These are phyloP conservation scores for Alternaria gaisen DNA, from an alignment of 2,329 filamentous ascomycete genomes.

Conservation along the genomic window DNA sequence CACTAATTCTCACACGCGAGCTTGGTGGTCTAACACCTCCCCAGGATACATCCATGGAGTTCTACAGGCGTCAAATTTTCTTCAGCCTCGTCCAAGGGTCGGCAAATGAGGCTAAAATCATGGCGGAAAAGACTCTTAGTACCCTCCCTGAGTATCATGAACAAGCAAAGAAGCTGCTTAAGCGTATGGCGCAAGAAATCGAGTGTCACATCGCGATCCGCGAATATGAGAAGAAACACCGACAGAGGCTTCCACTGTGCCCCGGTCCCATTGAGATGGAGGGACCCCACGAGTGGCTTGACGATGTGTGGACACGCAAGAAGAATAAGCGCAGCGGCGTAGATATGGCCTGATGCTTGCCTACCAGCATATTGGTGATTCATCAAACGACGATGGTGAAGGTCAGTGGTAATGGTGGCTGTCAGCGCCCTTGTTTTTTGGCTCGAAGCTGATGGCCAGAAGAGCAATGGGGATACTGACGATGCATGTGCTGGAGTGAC, in stretches of 20 bases:
- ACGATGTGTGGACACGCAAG: slow-evolving; percentile 29
- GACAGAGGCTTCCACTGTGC: slow-evolving; percentile 36
- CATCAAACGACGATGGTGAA: not conserved
- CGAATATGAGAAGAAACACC: slow-evolving; percentile 34
- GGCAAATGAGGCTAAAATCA: slow-evolving; percentile 13
- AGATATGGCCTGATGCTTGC: slow-evolving; percentile 4
- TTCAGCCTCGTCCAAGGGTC: slow-evolving; percentile 22
- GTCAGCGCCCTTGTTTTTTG: slow-evolving; percentile 12
- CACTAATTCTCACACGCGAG: slow-evolving; percentile 30
- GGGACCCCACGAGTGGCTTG: slow-evolving; percentile 34
- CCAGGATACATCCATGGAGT: slow-evolving; percentile 24
- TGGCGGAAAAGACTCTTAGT: slow-evolving; percentile 17
- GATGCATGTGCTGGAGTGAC: slow-evolving; percentile 3
- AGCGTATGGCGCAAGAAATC: slow-evolving; percentile 33
- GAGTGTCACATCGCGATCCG: slow-evolving; percentile 27
- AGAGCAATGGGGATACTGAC: not conserved
- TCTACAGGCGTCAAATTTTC: slow-evolving; percentile 38
- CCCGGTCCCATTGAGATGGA: slow-evolving; percentile 35
- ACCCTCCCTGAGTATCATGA: slow-evolving; percentile 10
- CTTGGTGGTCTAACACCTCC: slow-evolving; percentile 33
- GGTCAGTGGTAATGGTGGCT: not conserved
- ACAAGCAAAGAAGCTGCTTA: slow-evolving; percentile 21
- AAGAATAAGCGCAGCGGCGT: slow-evolving; percentile 33
- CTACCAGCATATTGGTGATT: not conserved
- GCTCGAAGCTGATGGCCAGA: slow-evolving; percentile 5